Percentiles rank a stretch among this genome's conserved stretches.
Conservation (phyloP, 441 rosid genomes). For the Melastoma candidum region DNA sequence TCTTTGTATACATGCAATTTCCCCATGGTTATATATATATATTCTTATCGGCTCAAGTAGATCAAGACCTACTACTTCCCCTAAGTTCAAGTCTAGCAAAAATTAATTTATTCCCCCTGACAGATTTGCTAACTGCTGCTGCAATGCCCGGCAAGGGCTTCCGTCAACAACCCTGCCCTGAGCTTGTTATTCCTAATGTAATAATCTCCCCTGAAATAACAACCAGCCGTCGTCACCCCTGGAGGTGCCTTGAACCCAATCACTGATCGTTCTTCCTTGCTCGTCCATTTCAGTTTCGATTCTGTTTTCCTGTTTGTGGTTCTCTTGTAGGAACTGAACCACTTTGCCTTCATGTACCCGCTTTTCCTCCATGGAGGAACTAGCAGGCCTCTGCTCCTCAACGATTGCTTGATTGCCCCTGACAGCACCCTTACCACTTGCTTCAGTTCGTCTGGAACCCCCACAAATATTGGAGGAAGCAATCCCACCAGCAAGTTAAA, state of each 20-base stretch:
- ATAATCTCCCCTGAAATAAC: constrained; percentile 17
- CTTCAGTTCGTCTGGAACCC: constrained; percentile 32
- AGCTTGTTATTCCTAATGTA: constrained; percentile 7
- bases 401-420: constrained; percentile 35
- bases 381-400: constrained; percentile 33
- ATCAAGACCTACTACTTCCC: too few relatives aligned
- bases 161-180: constrained; percentile 26
- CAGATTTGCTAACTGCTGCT: neutral
- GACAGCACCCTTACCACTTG: constrained; percentile 37
- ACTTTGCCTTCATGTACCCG: constrained; percentile 47
- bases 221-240: neutral
- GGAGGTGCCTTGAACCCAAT: constrained; percentile 22
- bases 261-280: neutral
- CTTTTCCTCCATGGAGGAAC: constrained; percentile 58
- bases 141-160: constrained; percentile 15
- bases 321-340: constrained; percentile 56
- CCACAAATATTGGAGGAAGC: constrained; percentile 37
- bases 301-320: constrained; percentile 25
- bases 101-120: too few relatives aligned
- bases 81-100: too few relatives aligned
- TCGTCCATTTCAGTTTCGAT: neutral
- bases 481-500: constrained; percentile 29
- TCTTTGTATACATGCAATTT: too few relatives aligned
- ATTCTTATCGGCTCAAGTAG: too few relatives aligned
- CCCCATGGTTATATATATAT: too few relatives aligned